Percentiles rank a stretch among this genome's conserved stretches.
These are phyloP conservation scores for Aspergillus diversus DNA, from an alignment of 495 filamentous ascomycete species.

Conservation along the genomic window DNA sequence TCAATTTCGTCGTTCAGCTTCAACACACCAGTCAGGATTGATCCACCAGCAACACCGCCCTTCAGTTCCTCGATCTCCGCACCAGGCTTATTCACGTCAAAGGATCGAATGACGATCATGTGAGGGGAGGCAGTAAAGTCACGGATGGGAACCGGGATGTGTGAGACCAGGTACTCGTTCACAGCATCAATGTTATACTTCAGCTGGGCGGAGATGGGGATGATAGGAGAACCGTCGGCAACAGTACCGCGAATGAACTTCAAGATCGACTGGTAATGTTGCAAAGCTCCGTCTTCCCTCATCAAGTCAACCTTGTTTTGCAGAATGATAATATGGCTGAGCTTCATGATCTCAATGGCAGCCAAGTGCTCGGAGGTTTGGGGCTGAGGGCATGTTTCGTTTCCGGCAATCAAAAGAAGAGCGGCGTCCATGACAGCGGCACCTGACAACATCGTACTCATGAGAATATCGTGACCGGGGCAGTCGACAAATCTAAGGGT, in stretches of 20 bases:
- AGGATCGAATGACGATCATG: constrained; percentile 98
- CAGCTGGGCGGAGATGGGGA: constrained; percentile 96
- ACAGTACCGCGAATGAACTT: constrained; percentile 98
- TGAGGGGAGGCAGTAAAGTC: constrained; percentile 90
- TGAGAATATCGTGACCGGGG: constrained; percentile 99
- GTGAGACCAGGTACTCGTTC: constrained; percentile 89
- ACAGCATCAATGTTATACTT: constrained; percentile 99
- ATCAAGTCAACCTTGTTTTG: constrained; percentile 99
- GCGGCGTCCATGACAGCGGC: constrained; percentile 99
- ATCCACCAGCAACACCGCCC: constrained; percentile 97
- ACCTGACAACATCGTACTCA: constrained; percentile 99
- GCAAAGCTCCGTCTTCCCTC: constrained; percentile 86
- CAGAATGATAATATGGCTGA: constrained; percentile 96
- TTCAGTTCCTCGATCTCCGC: constrained; percentile 99
- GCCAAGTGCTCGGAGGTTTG: constrained; percentile 98
- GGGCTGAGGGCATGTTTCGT: constrained; percentile 98
- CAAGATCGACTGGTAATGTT: constrained; percentile 92
- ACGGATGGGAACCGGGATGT: constrained; percentile 86
- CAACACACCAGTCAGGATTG: constrained; percentile 91
- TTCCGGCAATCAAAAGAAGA: constrained; percentile 93
- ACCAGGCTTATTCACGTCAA: constrained; percentile 99
- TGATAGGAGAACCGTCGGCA: constrained; percentile 92
- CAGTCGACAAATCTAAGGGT: constrained; percentile 80
- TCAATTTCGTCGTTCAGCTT: constrained; percentile 98
- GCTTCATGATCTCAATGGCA: constrained; percentile 98